These are phyloP conservation scores for Epicoccum sorghinum DNA, from an alignment of 2,329 filamentous ascomycete genomes.

Conservation along the genomic window DNA sequence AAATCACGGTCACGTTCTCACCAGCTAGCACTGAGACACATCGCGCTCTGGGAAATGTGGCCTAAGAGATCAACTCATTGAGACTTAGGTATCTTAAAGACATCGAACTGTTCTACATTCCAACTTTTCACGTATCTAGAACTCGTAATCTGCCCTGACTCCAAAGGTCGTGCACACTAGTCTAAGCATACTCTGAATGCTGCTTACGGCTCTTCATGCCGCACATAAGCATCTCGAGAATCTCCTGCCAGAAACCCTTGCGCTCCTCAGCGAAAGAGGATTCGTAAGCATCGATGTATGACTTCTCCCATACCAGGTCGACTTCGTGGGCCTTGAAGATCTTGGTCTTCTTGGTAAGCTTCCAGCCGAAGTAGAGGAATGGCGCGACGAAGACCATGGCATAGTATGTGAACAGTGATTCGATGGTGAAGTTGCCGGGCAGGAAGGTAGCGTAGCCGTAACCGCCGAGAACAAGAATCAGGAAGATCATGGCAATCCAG, in stretches of 20 bases:
- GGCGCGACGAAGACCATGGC: slow-evolving; percentile 29
- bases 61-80: too few species aligned
- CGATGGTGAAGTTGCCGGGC: slow-evolving; percentile 51
- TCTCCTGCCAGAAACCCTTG: slow-evolving; percentile 38
- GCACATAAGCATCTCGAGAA: slow-evolving; percentile 27
- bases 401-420: slow-evolving; percentile 56
- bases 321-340: slow-evolving; percentile 46
- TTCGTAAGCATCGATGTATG: slow-evolving; percentile 49
- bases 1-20: too few species aligned
- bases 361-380: slow-evolving; percentile 59
- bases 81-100: neutral
- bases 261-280: slow-evolving; percentile 22
- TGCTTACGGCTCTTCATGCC: slow-evolving; percentile 16
- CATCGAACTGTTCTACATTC: slow-evolving; percentile 8
- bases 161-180: neutral
- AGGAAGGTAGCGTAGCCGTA: slow-evolving; percentile 49
- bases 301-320: slow-evolving; percentile 54
- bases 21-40: too few species aligned
- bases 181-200: slow-evolving; percentile 4
- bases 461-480: slow-evolving; percentile 20
- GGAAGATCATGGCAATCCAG: slow-evolving; percentile 23
- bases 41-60: too few species aligned
- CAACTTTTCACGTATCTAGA: neutral
- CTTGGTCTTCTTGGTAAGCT: slow-evolving; percentile 67
- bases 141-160: neutral